A percentile compares a stretch with the other conserved stretches of the same genome.
Conservation (phyloP, 306 rosid genomes). For the Rosa persica region DNA sequence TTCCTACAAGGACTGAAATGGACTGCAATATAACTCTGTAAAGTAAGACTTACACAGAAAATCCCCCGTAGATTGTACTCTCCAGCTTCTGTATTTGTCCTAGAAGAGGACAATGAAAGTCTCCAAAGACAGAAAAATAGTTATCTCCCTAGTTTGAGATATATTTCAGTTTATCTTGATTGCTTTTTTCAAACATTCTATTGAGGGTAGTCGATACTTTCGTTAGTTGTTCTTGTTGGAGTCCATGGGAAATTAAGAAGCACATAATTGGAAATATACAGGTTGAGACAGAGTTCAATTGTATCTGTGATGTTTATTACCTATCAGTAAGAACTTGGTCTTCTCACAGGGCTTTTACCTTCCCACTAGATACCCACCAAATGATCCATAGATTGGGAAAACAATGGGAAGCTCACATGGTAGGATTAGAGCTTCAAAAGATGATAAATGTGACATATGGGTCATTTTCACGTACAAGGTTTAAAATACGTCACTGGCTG, state of each 20-base stretch:
- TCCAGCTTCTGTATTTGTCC: not conserved
- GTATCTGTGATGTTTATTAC: not conserved
- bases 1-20: not conserved
- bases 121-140: not conserved
- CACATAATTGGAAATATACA: not conserved
- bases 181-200: not conserved
- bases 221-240: not conserved
- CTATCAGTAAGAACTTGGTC: not conserved
- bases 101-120: not conserved
- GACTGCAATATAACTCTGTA: not conserved
- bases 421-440: not conserved
- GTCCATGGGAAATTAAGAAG: not conserved
- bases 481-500: not conserved
- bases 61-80: not conserved
- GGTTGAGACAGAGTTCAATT: not conserved
- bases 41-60: not conserved
- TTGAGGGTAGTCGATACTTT: not conserved
- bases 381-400: not conserved
- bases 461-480: not conserved
- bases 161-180: not conserved
- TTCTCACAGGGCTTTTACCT: not conserved
- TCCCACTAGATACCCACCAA: not conserved
- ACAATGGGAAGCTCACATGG: not conserved
- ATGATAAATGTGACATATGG: not conserved
- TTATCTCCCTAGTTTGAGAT: not conserved